phyloP scores from a whole-genome alignment of 2,329 filamentous ascomycete genomes.

The Plectosphaerella sp. region DNA sequence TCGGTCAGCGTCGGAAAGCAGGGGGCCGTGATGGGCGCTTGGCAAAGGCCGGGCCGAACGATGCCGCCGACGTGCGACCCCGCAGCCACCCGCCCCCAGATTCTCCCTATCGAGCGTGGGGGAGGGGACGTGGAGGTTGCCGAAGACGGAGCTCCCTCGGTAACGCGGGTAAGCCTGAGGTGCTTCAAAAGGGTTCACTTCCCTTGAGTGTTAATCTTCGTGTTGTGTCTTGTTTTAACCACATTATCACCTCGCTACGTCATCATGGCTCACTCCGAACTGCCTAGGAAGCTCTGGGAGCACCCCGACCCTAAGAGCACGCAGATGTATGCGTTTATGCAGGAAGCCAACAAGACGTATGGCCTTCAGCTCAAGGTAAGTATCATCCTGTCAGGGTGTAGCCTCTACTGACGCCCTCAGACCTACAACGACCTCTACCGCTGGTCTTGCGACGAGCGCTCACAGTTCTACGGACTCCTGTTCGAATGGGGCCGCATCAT shows the following conservation, averaged over 20 bases:
- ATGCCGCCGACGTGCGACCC: too few species aligned
- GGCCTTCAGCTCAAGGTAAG: slow-evolving; percentile 53
- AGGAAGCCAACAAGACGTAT: slow-evolving; percentile 55
- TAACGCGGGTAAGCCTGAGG: too few species aligned
- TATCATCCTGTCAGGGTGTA: neutral
- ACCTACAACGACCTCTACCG: slow-evolving; percentile 66
- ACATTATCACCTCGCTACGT: neutral
- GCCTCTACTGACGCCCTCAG: slow-evolving; percentile 26
- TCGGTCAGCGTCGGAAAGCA: too few species aligned
- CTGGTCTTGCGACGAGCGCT: slow-evolving; percentile 60
- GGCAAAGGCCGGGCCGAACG: too few species aligned
- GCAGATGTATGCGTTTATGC: slow-evolving; percentile 63
- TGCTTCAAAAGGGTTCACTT: too few species aligned
- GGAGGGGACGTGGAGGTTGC: too few species aligned
- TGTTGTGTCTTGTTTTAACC: too few species aligned
- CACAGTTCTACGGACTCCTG: slow-evolving; percentile 61
- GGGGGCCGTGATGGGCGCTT: too few species aligned
- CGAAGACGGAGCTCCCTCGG: too few species aligned
- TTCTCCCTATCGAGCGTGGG: too few species aligned
- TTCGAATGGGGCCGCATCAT: slow-evolving; percentile 59
- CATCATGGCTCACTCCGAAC: slow-evolving; percentile 24
- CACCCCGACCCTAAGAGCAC: slow-evolving; percentile 58
- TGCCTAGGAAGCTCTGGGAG: slow-evolving; percentile 64
- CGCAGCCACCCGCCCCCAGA: too few species aligned
- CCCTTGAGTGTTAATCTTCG: too few species aligned